Evolutionary conservation across 805 yeast species (phyloP).

Genomic region (Yarrowia sp.): DNA sequence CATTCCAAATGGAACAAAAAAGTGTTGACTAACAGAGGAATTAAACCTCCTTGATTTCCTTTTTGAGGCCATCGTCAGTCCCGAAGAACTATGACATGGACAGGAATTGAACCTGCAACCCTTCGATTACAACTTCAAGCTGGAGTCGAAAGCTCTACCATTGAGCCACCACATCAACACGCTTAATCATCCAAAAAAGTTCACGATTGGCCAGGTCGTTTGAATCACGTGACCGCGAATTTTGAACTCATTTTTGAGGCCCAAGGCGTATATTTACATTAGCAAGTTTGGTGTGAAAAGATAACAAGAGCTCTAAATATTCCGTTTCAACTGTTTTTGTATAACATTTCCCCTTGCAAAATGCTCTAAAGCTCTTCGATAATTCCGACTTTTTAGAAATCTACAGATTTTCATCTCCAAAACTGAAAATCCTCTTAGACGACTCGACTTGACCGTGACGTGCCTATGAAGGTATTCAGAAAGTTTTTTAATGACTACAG

Average conservation of each 20-base stretch:
- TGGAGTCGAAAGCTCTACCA: slow-evolving; percentile 79
- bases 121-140: slow-evolving; percentile 62
- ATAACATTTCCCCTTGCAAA: too few relatives aligned
- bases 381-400: too few relatives aligned
- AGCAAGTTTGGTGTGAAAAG: too few relatives aligned
- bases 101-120: slow-evolving; percentile 90
- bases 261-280: too few relatives aligned
- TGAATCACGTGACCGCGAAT: background rate
- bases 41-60: slow-evolving; percentile 34
- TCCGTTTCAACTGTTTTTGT: too few relatives aligned
- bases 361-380: too few relatives aligned
- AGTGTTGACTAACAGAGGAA: slow-evolving; percentile 38
- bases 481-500: too few relatives aligned
- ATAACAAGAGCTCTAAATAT: too few relatives aligned
- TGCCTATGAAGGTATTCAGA: too few relatives aligned
- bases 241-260: background rate
- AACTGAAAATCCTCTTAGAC: too few relatives aligned
- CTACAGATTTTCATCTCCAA: too few relatives aligned
- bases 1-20: background rate
- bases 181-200: background rate
- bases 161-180: slow-evolving; percentile 61
- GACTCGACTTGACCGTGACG: too few relatives aligned
- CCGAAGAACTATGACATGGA: slow-evolving; percentile 51
- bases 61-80: slow-evolving; percentile 38
- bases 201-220: background rate